Conservation (phyloP, 1,139 yeast species). For the Yamadazyma trypodendri region DNA sequence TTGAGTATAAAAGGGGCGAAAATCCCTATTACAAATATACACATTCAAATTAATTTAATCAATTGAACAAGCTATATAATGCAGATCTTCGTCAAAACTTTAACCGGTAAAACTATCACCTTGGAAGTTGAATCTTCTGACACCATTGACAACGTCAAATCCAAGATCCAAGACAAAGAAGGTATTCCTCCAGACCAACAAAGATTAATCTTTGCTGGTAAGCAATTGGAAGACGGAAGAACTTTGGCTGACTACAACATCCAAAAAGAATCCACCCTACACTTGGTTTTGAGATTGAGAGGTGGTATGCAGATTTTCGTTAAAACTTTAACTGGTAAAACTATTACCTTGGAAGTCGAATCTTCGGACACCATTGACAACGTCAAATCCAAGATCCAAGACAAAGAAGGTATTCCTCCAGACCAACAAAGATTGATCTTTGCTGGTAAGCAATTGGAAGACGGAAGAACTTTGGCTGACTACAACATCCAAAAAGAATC, state of each 20-base stretch:
- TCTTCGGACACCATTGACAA: slow-evolving; percentile 54
- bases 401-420: slow-evolving; percentile 97
- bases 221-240: slow-evolving; percentile 69
- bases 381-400: slow-evolving; percentile 97
- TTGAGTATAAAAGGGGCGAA: slow-evolving; percentile 11
- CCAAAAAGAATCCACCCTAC: slow-evolving; percentile 62
- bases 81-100: slow-evolving; percentile 83
- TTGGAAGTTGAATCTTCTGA: slow-evolving; percentile 72
- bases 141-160: slow-evolving; percentile 65
- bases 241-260: slow-evolving; percentile 48
- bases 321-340: slow-evolving; percentile 97
- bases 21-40: slow-evolving; percentile 6
- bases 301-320: slow-evolving; percentile 99
- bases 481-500: slow-evolving; percentile 49
- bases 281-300: slow-evolving; percentile 94
- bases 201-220: slow-evolving; percentile 58
- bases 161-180: slow-evolving; percentile 55
- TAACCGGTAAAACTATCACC: slow-evolving; percentile 85
- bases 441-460: slow-evolving; percentile 98
- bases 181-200: slow-evolving; percentile 56
- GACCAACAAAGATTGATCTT: slow-evolving; percentile 97
- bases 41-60: background rate
- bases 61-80: slow-evolving; percentile 13
- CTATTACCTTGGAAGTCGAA: slow-evolving; percentile 44
- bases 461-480: slow-evolving; percentile 73